Evolutionary conservation across 2,329 filamentous ascomycete species (phyloP).

Genomic region (Penicillium sclerotiorum): DNA sequence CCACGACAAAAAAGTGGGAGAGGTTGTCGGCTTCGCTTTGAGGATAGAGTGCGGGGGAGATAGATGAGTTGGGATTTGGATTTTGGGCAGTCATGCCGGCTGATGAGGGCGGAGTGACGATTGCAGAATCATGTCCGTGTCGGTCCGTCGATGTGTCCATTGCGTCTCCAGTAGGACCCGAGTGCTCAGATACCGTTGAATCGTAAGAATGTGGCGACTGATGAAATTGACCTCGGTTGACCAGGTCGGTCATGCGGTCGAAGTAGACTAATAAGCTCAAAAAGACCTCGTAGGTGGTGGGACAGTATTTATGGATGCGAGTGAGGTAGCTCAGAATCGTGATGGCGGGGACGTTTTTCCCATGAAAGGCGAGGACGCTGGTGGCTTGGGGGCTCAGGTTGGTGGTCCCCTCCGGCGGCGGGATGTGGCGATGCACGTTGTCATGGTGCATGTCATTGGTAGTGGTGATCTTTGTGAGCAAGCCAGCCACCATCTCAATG

Average conservation of each 20-base stretch:
- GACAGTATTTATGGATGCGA: conserved; percentile 97
- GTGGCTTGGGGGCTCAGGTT: conserved; percentile 65
- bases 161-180: conserved; percentile 21
- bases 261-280: conserved; percentile 95
- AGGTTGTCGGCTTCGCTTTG: conserved; percentile 56
- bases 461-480: conserved; percentile 94
- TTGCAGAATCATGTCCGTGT: conserved; percentile 26
- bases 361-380: conserved; percentile 90
- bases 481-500: conserved; percentile 97
- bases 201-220: conserved; percentile 48
- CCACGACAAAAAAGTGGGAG: conserved; percentile 85
- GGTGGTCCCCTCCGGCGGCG: conserved; percentile 61
- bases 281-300: conserved; percentile 97
- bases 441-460: conserved; percentile 96
- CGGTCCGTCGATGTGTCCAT: conserved; percentile 23
- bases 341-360: conserved; percentile 96
- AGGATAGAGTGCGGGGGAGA: conserved; percentile 36
- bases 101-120: conserved; percentile 43
- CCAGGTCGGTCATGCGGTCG: conserved; percentile 95
- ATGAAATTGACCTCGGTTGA: conserved; percentile 78
- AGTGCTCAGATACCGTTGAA: conserved; percentile 18
- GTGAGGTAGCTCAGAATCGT: conserved; percentile 94
- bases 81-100: conserved; percentile 39
- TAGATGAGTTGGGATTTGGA: conserved; percentile 32
- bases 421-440: conserved; percentile 75